Conservation (phyloP, 495 filamentous ascomycete species). For the Penicillium diatomitis region DNA sequence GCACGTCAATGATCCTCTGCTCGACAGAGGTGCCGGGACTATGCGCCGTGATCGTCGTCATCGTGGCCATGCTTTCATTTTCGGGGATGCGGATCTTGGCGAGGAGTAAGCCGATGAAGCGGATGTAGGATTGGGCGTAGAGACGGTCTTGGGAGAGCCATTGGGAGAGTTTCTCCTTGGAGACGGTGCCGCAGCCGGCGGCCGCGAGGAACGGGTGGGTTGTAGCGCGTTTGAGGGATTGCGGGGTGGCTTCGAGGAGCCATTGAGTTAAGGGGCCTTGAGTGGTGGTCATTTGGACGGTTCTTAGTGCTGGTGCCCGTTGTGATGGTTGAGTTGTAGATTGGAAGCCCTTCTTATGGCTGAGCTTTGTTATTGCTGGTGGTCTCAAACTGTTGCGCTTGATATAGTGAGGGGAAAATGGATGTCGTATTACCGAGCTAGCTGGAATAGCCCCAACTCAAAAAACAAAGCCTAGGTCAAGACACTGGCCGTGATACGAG, state of each 20-base stretch:
- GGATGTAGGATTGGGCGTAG: constrained; percentile 64
- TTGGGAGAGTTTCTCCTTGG: constrained; percentile 44
- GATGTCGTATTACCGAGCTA: too few relatives aligned
- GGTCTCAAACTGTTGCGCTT: too few relatives aligned
- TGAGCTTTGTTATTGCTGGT: too few relatives aligned
- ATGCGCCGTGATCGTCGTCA: constrained; percentile 7
- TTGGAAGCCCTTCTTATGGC: neutral
- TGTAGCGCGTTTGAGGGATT: constrained; percentile 46
- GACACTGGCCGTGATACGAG: too few relatives aligned
- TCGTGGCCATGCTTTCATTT: constrained; percentile 12
- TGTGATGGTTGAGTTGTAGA: neutral
- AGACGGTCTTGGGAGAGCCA: constrained; percentile 73
- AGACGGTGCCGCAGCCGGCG: constrained; percentile 54
- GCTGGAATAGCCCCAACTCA: too few relatives aligned
- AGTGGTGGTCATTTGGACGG: constrained; percentile 10
- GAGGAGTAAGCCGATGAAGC: constrained; percentile 59
- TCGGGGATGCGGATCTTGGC: constrained; percentile 50
- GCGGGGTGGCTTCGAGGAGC: constrained; percentile 18
- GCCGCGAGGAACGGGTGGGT: constrained; percentile 58
- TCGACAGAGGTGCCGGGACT: constrained; percentile 8
- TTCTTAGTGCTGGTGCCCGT: neutral
- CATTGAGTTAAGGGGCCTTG: constrained; percentile 23
- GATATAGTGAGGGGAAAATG: too few relatives aligned
- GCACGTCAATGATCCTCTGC: constrained; percentile 46
- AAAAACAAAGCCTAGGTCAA: too few relatives aligned